Evolutionary conservation across 164 flowering plant species (phyloP).

Genomic region (Euptelea pleiosperma): DNA sequence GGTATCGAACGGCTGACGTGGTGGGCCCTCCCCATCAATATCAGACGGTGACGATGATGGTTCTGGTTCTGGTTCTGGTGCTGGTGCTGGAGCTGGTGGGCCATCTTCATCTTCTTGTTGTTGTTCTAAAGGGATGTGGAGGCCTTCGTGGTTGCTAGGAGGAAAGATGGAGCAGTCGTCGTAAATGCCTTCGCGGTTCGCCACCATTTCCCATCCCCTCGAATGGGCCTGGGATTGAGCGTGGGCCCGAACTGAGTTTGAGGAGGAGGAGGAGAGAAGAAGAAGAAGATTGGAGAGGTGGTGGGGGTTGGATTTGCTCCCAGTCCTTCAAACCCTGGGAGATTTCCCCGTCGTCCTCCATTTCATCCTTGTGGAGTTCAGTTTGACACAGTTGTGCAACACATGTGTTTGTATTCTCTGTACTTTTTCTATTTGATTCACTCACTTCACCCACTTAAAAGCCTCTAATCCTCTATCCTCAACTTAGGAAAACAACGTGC

Average conservation of each 20-base stretch:
- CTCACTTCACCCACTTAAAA: too few species aligned
- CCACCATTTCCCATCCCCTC: slow-evolving; percentile 9
- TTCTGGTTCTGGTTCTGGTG: background rate
- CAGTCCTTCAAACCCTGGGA: slow-evolving; percentile 6
- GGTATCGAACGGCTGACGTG: background rate
- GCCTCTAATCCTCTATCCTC: too few species aligned
- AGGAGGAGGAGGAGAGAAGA: background rate
- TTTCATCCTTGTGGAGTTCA: background rate
- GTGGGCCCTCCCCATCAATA: background rate
- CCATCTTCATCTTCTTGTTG: too few species aligned
- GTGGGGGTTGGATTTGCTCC: slow-evolving; percentile 1
- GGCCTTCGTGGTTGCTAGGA: slow-evolving; percentile 10
- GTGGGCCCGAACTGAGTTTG: background rate
- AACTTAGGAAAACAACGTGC: too few species aligned
- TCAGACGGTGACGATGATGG: background rate
- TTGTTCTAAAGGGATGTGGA: background rate
- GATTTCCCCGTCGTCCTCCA: background rate
- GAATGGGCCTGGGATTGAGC: background rate
- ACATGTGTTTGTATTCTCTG: too few species aligned
- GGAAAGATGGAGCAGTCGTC: slow-evolving; percentile 10
- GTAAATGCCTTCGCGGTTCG: background rate
- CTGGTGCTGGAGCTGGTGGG: too few species aligned
- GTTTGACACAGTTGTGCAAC: background rate
- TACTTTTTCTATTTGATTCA: too few species aligned
- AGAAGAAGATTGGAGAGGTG: background rate